A percentile compares a stretch with the other conserved stretches of the same genome.
Conservation (phyloP, 1,284 basidiomycete genomes). For the Apiotrichum laibachii region DNA sequence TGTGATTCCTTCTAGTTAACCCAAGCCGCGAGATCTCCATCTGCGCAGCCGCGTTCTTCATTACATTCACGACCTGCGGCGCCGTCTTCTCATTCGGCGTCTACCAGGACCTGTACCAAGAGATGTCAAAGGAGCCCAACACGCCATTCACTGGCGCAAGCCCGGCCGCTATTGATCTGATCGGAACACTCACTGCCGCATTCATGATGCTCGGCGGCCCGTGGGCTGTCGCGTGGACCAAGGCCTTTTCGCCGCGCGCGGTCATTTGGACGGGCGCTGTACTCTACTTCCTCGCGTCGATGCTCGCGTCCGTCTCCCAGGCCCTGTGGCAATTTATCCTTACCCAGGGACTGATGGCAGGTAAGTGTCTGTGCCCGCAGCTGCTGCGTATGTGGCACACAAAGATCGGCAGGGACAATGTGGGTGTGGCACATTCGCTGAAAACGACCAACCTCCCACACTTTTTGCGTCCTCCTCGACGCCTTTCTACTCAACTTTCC, state of each 20-base stretch:
- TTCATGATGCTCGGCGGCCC: constrained; percentile 35
- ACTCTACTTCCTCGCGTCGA: constrained; percentile 21
- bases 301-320: constrained; percentile 25
- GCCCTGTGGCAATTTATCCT: constrained; percentile 37
- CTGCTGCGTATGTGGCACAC: no score
- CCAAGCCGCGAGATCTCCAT: constrained; percentile 22
- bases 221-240: constrained; percentile 28
- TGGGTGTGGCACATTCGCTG: no score
- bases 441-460: no score
- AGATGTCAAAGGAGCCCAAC: constrained; percentile 19
- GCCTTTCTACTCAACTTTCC: no score
- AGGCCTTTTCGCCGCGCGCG: constrained; percentile 23
- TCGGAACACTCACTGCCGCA: constrained; percentile 32
- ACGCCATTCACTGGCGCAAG: constrained; percentile 31
- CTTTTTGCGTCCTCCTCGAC: no score
- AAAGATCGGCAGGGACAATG: no score
- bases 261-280: constrained; percentile 23
- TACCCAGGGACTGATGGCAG: constrained; percentile 33
- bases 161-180: constrained; percentile 31
- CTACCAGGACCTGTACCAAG: constrained; percentile 39
- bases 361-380: not conserved
- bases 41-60: constrained; percentile 22
- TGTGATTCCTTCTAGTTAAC: no score
- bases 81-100: constrained; percentile 36
- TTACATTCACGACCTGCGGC: constrained; percentile 35